Percentiles rank a stretch among this genome's conserved stretches.
Evolutionary conservation across 1,139 yeast species (phyloP).

Genomic region (Pichia inconspicua): DNA sequence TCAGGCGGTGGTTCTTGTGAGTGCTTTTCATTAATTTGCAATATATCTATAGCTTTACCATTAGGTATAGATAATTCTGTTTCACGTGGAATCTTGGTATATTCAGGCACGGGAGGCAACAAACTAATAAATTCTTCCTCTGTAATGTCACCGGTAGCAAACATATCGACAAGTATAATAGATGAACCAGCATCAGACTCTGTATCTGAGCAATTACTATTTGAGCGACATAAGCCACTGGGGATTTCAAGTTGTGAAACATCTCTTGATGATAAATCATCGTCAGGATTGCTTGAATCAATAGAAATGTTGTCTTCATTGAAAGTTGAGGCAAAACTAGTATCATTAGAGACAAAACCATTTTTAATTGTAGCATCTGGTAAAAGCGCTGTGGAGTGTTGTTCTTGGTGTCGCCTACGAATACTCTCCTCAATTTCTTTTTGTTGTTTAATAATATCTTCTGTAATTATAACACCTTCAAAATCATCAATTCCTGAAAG

Average conservation of each 20-base stretch:
- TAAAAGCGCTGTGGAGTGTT: too few species aligned
- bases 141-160: slow-evolving; percentile 8
- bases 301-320: neutral
- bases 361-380: too few species aligned
- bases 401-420: neutral
- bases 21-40: slow-evolving; percentile 17
- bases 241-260: slow-evolving; percentile 12
- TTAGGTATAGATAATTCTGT: slow-evolving; percentile 23
- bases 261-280: neutral
- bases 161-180: neutral
- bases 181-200: slow-evolving; percentile 1
- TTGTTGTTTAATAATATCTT: slow-evolving; percentile 10
- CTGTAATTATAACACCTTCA: slow-evolving; percentile 8
- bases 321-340: too few species aligned
- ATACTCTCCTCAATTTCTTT: slow-evolving; percentile 9
- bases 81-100: slow-evolving; percentile 19
- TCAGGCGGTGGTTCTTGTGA: slow-evolving; percentile 24
- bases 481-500: slow-evolving; percentile 5
- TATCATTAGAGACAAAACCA: too few species aligned
- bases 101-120: slow-evolving; percentile 25
- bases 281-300: neutral
- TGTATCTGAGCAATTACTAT: slow-evolving; percentile 3
- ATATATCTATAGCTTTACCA: slow-evolving; percentile 21
- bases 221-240: slow-evolving; percentile 4
- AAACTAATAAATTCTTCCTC: slow-evolving; percentile 19